Conservation (phyloP, 2,329 filamentous ascomycete species). For the Tolypocladium endophyticum region DNA sequence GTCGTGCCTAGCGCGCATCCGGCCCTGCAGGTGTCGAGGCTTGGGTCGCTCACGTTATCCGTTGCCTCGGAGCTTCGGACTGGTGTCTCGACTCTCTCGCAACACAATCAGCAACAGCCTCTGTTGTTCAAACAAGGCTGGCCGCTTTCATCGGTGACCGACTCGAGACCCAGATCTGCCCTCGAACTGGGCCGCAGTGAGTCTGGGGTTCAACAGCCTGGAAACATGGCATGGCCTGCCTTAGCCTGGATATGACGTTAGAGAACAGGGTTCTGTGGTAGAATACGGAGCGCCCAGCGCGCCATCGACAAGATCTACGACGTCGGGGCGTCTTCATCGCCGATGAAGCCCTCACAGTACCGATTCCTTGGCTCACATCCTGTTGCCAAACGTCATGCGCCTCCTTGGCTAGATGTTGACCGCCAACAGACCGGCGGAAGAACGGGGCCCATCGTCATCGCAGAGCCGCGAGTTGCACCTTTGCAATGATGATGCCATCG, state of each 20-base stretch:
- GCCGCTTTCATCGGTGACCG: not conserved
- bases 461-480: not conserved
- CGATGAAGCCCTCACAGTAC: slow-evolving; percentile 5
- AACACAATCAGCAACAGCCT: not conserved
- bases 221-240: not conserved
- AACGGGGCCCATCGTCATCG: slow-evolving; percentile 5
- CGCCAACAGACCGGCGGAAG: slow-evolving; percentile 3
- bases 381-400: not conserved
- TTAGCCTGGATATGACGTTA: slow-evolving; percentile 3
- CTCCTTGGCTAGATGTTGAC: not conserved
- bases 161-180: not conserved
- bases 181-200: not conserved
- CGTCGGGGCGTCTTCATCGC: slow-evolving; percentile 2
- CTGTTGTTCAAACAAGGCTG: not conserved
- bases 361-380: slow-evolving; percentile 1
- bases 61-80: not conserved
- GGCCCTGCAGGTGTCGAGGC: not conserved
- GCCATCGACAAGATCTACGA: not conserved
- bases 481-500: not conserved
- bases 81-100: not conserved
- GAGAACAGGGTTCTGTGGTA: not conserved
- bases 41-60: not conserved
- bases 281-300: not conserved
- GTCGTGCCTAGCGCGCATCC: not conserved
- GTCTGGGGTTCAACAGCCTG: not conserved